phyloP scores from a whole-genome alignment of 208 protist genomes.

The Trypanosoma caninum region DNA sequence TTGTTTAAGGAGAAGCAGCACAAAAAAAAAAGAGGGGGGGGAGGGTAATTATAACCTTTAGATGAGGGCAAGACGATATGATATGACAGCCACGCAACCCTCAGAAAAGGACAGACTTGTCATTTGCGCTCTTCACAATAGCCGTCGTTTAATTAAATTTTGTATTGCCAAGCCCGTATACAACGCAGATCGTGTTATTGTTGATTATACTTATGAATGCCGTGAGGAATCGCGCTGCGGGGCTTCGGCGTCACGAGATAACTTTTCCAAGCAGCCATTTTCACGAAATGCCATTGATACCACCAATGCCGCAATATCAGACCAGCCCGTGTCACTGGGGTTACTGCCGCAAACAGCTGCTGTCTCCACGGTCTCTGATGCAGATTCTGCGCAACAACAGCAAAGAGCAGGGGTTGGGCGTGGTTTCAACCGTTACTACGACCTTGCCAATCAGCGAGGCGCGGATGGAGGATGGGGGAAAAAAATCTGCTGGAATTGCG shows the following conservation, averaged over 20 bases:
- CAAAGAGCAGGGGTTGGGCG: conserved; percentile 1
- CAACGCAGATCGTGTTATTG: conserved; percentile 65
- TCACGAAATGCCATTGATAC: not conserved
- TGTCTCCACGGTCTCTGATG: not conserved
- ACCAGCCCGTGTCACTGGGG: not conserved
- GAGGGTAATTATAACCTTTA: not conserved
- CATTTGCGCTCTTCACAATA: conserved; percentile 46
- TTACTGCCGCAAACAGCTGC: conserved; percentile 6
- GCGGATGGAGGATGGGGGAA: conserved; percentile 18
- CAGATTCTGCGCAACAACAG: conserved; percentile 9
- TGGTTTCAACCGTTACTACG: conserved; percentile 57
- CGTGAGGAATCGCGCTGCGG: conserved; percentile 34
- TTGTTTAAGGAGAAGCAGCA: not conserved
- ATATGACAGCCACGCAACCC: not conserved
- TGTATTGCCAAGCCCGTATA: conserved; percentile 46
- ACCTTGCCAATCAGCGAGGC: conserved; percentile 31
- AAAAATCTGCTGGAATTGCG: conserved; percentile 86
- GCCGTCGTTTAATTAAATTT: conserved; percentile 42
- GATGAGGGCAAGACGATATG: conserved; percentile 18
- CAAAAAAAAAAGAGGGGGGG: not conserved
- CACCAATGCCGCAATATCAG: no score
- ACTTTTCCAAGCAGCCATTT: not conserved
- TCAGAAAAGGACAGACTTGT: conserved; percentile 34
- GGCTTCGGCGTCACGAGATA: not conserved
- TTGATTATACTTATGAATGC: conserved; percentile 59